These are phyloP conservation scores for Hippophae gyantsensis DNA, from an alignment of 306 rosid genomes.

Conservation along the genomic window DNA sequence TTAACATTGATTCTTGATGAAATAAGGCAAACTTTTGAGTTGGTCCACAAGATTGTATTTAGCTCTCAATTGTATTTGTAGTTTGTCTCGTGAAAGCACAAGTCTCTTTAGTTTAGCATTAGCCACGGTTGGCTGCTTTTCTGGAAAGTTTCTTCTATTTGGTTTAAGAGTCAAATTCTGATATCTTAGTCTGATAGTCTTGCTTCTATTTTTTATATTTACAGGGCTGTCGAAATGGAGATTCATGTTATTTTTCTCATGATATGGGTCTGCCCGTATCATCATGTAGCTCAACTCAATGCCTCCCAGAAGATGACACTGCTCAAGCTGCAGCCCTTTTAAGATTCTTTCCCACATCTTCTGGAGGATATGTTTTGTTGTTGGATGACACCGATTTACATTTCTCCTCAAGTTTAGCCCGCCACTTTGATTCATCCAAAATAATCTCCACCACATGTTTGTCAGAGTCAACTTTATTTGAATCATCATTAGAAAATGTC, in stretches of 20 bases:
- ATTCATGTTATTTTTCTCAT: conserved; percentile 61
- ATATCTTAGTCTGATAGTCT: background rate
- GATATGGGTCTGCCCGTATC: conserved; percentile 24
- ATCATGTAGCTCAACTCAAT: conserved; percentile 26
- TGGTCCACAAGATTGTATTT: too few relatives aligned
- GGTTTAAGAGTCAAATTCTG: background rate
- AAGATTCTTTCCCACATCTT: conserved; percentile 31
- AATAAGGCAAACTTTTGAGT: too few relatives aligned
- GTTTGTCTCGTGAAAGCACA: too few relatives aligned
- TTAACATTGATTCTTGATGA: too few relatives aligned
- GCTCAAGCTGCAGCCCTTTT: conserved; percentile 39
- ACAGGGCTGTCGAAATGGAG: conserved; percentile 82
- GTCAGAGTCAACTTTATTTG: conserved; percentile 32
- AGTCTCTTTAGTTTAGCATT: too few relatives aligned
- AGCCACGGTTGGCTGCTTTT: background rate
- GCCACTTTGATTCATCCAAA: conserved; percentile 42
- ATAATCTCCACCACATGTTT: conserved; percentile 54
- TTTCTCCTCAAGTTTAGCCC: conserved; percentile 40
- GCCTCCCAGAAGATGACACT: conserved; percentile 41
- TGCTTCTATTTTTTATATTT: conserved; percentile 8
- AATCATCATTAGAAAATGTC: conserved; percentile 38
- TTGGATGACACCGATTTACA: conserved; percentile 54
- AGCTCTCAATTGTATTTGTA: too few relatives aligned
- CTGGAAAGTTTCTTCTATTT: background rate
- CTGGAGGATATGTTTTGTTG: conserved; percentile 47